phyloP scores from a whole-genome alignment of 1,284 basidiomycete species.

The Fomitopsis schrenkii region DNA sequence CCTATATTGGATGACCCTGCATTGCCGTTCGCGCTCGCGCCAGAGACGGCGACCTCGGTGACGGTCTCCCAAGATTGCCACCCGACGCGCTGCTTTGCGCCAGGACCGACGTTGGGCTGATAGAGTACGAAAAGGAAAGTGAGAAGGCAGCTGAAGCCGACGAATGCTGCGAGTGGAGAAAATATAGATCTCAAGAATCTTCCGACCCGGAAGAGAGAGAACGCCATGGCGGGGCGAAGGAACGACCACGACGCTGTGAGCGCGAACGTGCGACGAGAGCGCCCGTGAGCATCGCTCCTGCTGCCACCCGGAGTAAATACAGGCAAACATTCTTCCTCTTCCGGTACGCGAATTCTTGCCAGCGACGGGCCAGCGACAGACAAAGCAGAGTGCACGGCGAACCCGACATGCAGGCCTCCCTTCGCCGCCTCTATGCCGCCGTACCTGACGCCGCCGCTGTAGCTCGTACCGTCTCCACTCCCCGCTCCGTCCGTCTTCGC shows the following conservation, averaged over 20 bases:
- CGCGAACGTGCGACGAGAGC: background rate
- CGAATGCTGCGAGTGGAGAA: slow-evolving; percentile 53
- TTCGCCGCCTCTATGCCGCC: slow-evolving; percentile 49
- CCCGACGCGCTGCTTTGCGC: slow-evolving; percentile 68
- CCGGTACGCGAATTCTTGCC: background rate
- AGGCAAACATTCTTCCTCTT: background rate
- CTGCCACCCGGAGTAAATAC: background rate
- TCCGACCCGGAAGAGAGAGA: slow-evolving; percentile 31
- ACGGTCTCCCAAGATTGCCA: slow-evolving; percentile 90
- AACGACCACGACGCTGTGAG: background rate
- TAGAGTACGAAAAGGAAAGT: slow-evolving; percentile 75
- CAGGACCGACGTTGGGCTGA: slow-evolving; percentile 70
- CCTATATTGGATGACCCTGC: slow-evolving; percentile 5
- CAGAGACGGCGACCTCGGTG: slow-evolving; percentile 15
- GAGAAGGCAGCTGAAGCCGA: slow-evolving; percentile 67
- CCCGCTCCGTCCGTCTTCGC: slow-evolving; percentile 67
- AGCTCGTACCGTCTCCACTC: slow-evolving; percentile 65
- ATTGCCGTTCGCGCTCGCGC: background rate
- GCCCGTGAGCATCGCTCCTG: background rate
- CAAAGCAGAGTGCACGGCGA: background rate
- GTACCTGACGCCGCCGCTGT: slow-evolving; percentile 42
- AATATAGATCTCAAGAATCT: slow-evolving; percentile 44
- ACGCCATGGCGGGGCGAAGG: slow-evolving; percentile 18
- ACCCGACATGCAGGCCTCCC: slow-evolving; percentile 18
- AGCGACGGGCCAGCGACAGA: background rate